Conservation (phyloP, 108 stramenopile genomes). For the Fragilaria crotonensis region DNA sequence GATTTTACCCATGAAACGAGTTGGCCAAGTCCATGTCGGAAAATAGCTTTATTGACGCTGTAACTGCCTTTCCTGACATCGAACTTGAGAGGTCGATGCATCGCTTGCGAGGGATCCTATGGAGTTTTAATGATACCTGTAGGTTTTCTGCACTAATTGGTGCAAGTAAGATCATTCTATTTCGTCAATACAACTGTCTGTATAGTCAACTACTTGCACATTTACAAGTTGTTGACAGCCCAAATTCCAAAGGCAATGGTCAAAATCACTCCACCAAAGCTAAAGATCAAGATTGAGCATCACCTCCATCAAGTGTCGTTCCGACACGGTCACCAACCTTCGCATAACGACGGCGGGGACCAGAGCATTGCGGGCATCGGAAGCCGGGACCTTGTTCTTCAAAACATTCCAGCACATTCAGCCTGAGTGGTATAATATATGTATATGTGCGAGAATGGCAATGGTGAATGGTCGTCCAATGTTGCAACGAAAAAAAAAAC, state of each 20-base stretch:
- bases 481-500: not conserved
- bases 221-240: conserved; percentile 86
- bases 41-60: too few species aligned
- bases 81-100: too few species aligned
- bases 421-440: conserved; percentile 26
- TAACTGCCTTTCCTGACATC: too few species aligned
- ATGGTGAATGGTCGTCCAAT: not conserved
- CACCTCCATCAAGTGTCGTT: conserved; percentile 93
- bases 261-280: conserved; percentile 83
- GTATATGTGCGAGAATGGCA: not conserved
- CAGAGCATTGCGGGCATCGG: conserved; percentile 95
- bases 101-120: too few species aligned
- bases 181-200: too few species aligned
- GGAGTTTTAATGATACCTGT: too few species aligned
- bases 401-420: conserved; percentile 92
- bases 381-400: conserved; percentile 92
- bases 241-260: conserved; percentile 88
- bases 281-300: conserved; percentile 90
- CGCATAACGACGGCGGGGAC: conserved; percentile 94
- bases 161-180: too few species aligned
- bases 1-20: too few species aligned
- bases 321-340: conserved; percentile 95
- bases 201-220: too few species aligned
- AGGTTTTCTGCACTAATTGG: too few species aligned
- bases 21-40: too few species aligned